Base-by-base conservation (phyloP, 495 filamentous ascomycete genomes). In the Trichoderma orchidacearum region DNA sequence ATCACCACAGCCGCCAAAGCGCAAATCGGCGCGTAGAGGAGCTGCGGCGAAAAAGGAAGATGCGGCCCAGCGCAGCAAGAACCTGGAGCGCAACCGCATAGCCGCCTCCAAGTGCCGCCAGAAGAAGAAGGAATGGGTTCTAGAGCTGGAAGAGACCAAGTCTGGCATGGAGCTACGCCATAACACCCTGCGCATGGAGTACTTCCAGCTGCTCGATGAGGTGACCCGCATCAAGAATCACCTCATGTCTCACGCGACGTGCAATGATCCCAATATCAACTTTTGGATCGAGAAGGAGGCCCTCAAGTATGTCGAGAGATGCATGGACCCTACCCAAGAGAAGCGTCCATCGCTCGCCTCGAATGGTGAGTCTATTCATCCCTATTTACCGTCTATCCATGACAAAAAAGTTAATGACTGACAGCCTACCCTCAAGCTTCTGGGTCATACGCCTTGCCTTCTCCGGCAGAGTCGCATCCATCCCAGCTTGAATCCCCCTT, bases 31-130 rank as follows among this genome's bases (percentile, higher is more conserved):
- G n/a, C 41, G 41, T 1, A 5, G 41, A 32, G 50, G 50, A 11
- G 29, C 29, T 23, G 28, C 30, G 18, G 30, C 28, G 9, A 48
- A 58, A 29, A 64, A 54, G 11, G 60, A 62, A 29, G 65, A 66
- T n/a, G 57, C 58, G 3, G 53, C 55, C 0, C 75, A 71, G 38
- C 61, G 74, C 29, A 66, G 62, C 53, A 71, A 72, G 58, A 82
- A 88, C 64, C 76, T 93, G 28, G 86, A 93, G 63, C 81, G 87
- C 25, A 95, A 95, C 63, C 81, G 90, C 4, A 65, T 90, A 4
- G 90, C 90, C 5, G 90, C 90, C 0, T 88, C 81, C 68, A 95
- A 94, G 62, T 94, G 89, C 64, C 81, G 90, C 2, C 82, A 85
- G 65, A 92, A 91, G 75, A 92, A 93, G 70, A 94, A 92, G 66